Evolutionary conservation across 768 basidiomycete genomes (phyloP).

Genomic region (Hygrocybe punicea): DNA sequence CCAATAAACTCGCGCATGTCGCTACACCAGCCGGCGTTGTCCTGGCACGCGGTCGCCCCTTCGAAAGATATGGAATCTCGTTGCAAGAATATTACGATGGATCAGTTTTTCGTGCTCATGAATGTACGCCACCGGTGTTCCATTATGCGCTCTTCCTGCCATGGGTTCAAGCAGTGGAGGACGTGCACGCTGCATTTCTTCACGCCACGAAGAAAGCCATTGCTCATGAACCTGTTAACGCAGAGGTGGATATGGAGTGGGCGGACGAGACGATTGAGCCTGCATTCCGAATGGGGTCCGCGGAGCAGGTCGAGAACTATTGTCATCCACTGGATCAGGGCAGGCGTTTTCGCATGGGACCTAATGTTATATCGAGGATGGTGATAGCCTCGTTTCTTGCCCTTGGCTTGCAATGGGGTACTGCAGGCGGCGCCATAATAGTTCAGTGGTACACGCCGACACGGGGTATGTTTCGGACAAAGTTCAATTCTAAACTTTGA

Average conservation of each 20-base stretch:
- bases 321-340: background rate
- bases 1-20: constrained; percentile 29
- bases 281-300: background rate
- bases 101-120: constrained; percentile 4
- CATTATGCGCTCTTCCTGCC: constrained; percentile 31
- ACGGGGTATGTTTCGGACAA: constrained; percentile 9
- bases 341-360: background rate
- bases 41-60: background rate
- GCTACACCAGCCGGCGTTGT: background rate
- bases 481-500: background rate
- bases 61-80: constrained; percentile 5
- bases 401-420: constrained; percentile 29
- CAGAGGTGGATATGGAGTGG: background rate
- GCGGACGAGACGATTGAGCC: background rate
- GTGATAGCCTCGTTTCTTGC: constrained; percentile 20
- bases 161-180: constrained; percentile 28
- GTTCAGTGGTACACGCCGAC: constrained; percentile 28
- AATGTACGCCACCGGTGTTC: constrained; percentile 26
- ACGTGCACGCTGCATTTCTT: constrained; percentile 21
- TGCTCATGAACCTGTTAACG: too few species aligned
- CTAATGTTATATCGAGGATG: constrained; percentile 19
- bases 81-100: too few species aligned
- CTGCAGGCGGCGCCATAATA: constrained; percentile 26
- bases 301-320: background rate
- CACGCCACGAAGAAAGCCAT: constrained; percentile 20